Base-by-base conservation (phyloP, 495 filamentous ascomycete species). In the Aspergillus avenaceus region DNA sequence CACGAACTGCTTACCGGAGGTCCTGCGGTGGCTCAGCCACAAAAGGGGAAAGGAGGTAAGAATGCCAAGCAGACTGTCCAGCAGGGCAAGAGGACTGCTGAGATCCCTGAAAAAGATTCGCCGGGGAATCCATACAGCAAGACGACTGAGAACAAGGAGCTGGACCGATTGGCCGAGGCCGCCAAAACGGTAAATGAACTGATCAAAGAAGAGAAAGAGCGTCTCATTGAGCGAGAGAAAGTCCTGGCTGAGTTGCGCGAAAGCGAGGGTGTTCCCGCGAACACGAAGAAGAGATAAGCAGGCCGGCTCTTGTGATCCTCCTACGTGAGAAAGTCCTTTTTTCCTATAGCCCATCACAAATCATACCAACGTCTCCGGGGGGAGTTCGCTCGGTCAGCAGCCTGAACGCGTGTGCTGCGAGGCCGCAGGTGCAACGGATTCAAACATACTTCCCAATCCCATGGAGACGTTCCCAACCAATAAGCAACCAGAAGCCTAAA, bases 1-100 rank as follows among this genome's bases (percentile, higher is more conserved):
- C 92, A 87, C 64, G 87, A 93, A 22, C 64, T 89, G 8, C 72
- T 97, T 41, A 92, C 85, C 1, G 82, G 82, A 1, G 85, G 85
- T 21, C 69, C 77, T 16, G 43, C 61, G 9, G 45, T 53, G 42
- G 47, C 57, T 8, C 60, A 62, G 54, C 55, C 36, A 50, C 54
- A 58, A 21, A 74, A 62, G 64, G 72, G 71, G 5, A 75, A 73
- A 54, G 66, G 60, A 14, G 63, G 68, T 2, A 79, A 77, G 54
- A 75, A 73, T 49, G 53, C 62, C 4, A 78, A 78, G 50, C 72
- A 75, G 32, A 65, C 66, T 23, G 72, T 49, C 69, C 60, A 67
- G 66, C 52, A 69, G 73, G 56, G 75, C 53, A 79, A 80, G 47
- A 70, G 83, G 49, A 86, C 81, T 29, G 86, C 85, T 25, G 80